Conservation (phyloP, 257 asterid genomes). For the Mitragyna speciosa region DNA sequence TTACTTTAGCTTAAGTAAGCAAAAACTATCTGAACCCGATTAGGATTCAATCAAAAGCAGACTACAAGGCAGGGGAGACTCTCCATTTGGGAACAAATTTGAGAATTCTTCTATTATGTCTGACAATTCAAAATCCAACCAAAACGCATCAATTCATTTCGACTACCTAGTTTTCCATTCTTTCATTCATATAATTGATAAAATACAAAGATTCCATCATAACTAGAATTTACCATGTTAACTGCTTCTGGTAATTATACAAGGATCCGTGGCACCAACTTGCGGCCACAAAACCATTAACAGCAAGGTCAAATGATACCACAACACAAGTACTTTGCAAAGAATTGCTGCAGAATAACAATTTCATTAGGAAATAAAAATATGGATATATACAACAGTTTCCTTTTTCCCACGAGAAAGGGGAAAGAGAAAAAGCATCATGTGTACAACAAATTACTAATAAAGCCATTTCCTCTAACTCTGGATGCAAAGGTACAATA, state of each 20-base stretch:
- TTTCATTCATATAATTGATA: too few relatives aligned
- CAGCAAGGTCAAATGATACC: neutral
- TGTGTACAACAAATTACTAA: constrained; percentile 52
- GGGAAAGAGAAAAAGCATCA: constrained; percentile 19
- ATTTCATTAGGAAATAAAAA: constrained; percentile 34
- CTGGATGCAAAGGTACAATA: constrained; percentile 36
- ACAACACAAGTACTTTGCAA: neutral
- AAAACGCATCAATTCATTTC: too few relatives aligned
- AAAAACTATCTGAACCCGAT: neutral
- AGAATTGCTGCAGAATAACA: constrained; percentile 20
- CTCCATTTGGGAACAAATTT: too few relatives aligned
- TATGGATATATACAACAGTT: constrained; percentile 46
- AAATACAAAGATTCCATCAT: neutral
- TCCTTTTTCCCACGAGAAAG: constrained; percentile 32
- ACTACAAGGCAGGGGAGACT: too few relatives aligned
- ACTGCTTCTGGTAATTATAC: too few relatives aligned
- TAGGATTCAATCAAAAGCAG: too few relatives aligned
- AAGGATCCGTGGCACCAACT: neutral
- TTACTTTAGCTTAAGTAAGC: neutral
- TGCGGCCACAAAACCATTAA: neutral
- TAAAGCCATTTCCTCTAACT: constrained; percentile 44
- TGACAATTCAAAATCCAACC: too few relatives aligned
- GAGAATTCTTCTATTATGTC: too few relatives aligned
- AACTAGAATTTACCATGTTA: neutral
- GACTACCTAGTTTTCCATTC: too few relatives aligned